Base-by-base conservation (phyloP, 75 land plant species). In the Selaginella moellendorffii region DNA sequence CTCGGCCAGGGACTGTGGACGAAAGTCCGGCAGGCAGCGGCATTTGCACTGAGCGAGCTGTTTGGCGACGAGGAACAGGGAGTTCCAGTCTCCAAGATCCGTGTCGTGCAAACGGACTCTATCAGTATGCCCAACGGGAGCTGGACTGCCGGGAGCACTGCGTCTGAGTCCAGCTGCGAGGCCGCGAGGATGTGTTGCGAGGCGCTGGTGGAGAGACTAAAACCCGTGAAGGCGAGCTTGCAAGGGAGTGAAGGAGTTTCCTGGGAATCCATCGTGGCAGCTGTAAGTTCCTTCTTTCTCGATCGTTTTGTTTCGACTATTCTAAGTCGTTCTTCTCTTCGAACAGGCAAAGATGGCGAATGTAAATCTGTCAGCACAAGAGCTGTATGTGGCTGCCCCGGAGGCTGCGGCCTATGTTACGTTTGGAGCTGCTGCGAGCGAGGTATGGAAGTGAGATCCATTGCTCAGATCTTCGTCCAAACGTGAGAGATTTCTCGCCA, bases 1-100 rank as follows among this genome's bases (percentile, higher is more conserved):
- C 17, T 91, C n/a, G 97, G 97, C 0, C 97, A 91, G 67, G 97
- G 97, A 28, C 79, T 91, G 0, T 84, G 83, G 81, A 91, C 97
- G 2, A 91, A 91, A 72, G 97, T 81, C 5, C 84, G 77, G 66
- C 97, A 91, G 58, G 78, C 83, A 69, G 63, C 88, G 25, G 82
- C 85, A 22, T 85, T 74, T 81, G 83, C 77, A 31, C 74, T 91
- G 21, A 24, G 59, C 23, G 59, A 56, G 60, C 60, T 56, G 24
- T 56, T 20, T 20, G 19, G 19, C 24, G 60, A 56, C 24, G 52
- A 68, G 67, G 84, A 72, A 65, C 54, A 71, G 21, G 68, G 56
- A 36, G 66, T 77, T 30, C 63, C 82, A 2, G 21, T 78, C 66
- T 78, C 79, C 2, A 83, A 68, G 54, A 77, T 92, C 0, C 46